Evolutionary conservation across 768 basidiomycete genomes (phyloP).

Genomic region (Leccinum truebloodii): DNA sequence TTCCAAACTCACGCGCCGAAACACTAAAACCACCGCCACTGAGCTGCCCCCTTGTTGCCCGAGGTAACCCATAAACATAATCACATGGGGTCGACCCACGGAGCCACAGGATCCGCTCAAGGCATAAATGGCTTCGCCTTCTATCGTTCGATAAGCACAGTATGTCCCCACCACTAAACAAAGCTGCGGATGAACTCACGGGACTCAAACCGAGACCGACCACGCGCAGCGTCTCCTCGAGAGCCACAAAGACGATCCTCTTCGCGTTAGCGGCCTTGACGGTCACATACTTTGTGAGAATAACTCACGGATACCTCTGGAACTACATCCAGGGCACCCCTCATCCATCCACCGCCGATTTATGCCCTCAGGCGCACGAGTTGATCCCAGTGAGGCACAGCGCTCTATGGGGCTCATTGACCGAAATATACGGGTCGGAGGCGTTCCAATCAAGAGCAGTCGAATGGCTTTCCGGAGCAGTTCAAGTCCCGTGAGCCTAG

Average conservation of each 20-base stretch:
- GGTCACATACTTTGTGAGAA: slow-evolving; percentile 16
- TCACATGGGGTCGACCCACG: too few relatives aligned
- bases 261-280: slow-evolving; percentile 21
- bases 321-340: background rate
- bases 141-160: background rate
- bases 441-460: slow-evolving; percentile 37
- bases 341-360: slow-evolving; percentile 3
- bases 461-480: slow-evolving; percentile 41
- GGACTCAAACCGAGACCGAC: slow-evolving; percentile 7
- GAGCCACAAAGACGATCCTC: slow-evolving; percentile 11
- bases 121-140: background rate
- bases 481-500: slow-evolving; percentile 41
- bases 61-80: too few relatives aligned
- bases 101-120: too few relatives aligned
- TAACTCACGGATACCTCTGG: slow-evolving; percentile 8
- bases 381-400: slow-evolving; percentile 36
- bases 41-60: too few relatives aligned
- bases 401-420: slow-evolving; percentile 35
- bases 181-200: slow-evolving; percentile 13
- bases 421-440: slow-evolving; percentile 33
- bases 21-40: too few relatives aligned
- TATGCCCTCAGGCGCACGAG: slow-evolving; percentile 38
- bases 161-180: slow-evolving; percentile 13
- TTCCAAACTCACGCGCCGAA: too few relatives aligned
- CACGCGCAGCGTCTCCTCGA: slow-evolving; percentile 7